A percentile compares a stretch with the other conserved stretches of the same genome.
phyloP scores from a whole-genome alignment of 164 flowering plant genomes.

The Umbilicus rupestris region DNA sequence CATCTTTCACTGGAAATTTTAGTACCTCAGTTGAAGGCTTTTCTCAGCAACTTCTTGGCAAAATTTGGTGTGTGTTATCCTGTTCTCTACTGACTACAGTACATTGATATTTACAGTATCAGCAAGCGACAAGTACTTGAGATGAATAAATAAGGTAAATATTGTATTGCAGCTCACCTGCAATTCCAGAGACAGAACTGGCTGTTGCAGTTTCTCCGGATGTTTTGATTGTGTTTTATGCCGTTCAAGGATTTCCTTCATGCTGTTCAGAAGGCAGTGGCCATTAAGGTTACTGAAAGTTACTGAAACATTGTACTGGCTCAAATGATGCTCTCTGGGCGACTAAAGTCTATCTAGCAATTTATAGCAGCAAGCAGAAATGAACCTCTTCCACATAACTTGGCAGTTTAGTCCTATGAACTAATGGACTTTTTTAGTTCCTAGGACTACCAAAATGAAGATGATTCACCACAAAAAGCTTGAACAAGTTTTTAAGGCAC shows the following conservation, averaged over 20 bases:
- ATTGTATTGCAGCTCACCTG: conserved; percentile 34
- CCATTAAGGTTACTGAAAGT: too few species aligned
- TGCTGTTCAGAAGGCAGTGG: conserved; percentile 23
- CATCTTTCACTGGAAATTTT: background rate
- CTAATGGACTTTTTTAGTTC: too few species aligned
- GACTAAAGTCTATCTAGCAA: too few species aligned
- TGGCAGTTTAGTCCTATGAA: too few species aligned
- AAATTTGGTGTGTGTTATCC: conserved; percentile 40
- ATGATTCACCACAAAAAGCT: too few species aligned
- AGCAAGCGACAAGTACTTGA: background rate
- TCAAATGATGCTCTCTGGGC: too few species aligned
- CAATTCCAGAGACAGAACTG: conserved; percentile 60
- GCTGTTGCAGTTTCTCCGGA: conserved; percentile 50
- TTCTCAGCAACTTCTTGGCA: conserved; percentile 68
- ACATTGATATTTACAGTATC: background rate
- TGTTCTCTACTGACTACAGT: conserved; percentile 68
- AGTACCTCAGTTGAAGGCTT: conserved; percentile 65
- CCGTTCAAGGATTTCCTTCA: conserved; percentile 57
- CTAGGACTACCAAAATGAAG: too few species aligned
- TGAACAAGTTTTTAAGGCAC: too few species aligned
- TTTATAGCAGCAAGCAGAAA: too few species aligned
- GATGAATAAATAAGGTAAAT: background rate
- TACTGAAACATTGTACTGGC: too few species aligned
- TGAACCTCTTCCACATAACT: too few species aligned
- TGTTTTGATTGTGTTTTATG: conserved; percentile 54